These are phyloP conservation scores for Botrytis hyacinthi DNA, from an alignment of 2,329 filamentous ascomycete genomes.

Conservation along the genomic window DNA sequence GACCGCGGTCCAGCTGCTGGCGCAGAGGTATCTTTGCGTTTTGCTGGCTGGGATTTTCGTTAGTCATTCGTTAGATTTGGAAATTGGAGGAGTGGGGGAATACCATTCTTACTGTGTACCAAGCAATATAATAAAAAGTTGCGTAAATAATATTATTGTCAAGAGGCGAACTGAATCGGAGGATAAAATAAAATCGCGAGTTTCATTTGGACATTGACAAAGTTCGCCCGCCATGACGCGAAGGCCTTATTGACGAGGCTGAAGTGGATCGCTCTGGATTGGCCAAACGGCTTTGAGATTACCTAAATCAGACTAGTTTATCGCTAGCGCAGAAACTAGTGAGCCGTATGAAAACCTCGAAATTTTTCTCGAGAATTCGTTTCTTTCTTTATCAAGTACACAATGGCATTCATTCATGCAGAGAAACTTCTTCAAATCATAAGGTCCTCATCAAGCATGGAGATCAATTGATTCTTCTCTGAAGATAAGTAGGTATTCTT, in stretches of 20 bases:
- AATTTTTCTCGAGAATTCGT: background rate
- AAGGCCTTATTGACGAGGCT: slow-evolving; percentile 13
- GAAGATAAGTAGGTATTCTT: slow-evolving; percentile 1
- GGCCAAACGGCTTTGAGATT: background rate
- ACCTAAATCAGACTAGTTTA: fast-evolving
- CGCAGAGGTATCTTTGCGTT: slow-evolving; percentile 33
- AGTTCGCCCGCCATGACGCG: slow-evolving; percentile 5
- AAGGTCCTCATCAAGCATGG: background rate
- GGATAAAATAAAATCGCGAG: background rate
- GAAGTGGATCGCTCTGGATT: background rate
- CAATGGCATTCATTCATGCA: background rate
- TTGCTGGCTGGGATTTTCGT: slow-evolving; percentile 32
- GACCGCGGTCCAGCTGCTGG: slow-evolving; percentile 54
- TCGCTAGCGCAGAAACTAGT: background rate
- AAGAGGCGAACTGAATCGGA: no score
- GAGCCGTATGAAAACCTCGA: slow-evolving; percentile 3
- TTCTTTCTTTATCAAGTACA: background rate
- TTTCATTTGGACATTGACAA: background rate
- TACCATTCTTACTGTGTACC: slow-evolving; percentile 3
- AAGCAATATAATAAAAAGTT: background rate
- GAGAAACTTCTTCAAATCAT: background rate
- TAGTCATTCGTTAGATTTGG: slow-evolving; percentile 1
- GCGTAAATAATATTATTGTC: background rate
- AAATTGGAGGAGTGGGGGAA: fast-evolving
- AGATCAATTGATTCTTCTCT: background rate